Evolutionary conservation across 2,329 filamentous ascomycete genomes (phyloP).

Genomic region (Pseudogymnoascus sp.): DNA sequence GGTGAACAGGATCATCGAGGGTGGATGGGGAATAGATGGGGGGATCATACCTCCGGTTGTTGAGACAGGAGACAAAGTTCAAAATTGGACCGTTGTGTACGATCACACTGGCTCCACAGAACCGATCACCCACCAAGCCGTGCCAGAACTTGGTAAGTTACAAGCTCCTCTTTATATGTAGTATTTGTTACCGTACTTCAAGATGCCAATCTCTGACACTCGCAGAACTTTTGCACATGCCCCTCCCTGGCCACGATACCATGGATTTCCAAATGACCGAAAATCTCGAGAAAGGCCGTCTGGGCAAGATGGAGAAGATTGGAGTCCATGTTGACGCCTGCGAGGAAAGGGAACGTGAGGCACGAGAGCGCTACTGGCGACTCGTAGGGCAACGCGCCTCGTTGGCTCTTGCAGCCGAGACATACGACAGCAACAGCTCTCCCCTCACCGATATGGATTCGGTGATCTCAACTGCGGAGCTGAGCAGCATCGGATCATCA

Average conservation of each 20-base stretch:
- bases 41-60: not conserved
- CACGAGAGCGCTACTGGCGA: not conserved
- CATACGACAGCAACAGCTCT: not conserved
- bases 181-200: not conserved
- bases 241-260: not conserved
- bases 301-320: not conserved
- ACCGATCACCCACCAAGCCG: not conserved
- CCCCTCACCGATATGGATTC: not conserved
- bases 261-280: not conserved
- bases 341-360: not conserved
- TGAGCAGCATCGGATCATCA: not conserved
- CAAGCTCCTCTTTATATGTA: not conserved
- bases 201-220: not conserved
- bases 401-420: not conserved
- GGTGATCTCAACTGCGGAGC: not conserved
- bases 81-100: not conserved
- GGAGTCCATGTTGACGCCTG: not conserved
- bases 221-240: not conserved
- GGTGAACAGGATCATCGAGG: not conserved
- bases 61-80: not conserved
- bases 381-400: not conserved
- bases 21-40: not conserved
- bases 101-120: not conserved
- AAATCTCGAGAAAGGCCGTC: not conserved
- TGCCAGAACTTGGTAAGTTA: not conserved